Percentiles rank a stretch among this genome's conserved stretches.
Conservation (phyloP, 116 monocot species). For the Cymodocea nodosa region DNA sequence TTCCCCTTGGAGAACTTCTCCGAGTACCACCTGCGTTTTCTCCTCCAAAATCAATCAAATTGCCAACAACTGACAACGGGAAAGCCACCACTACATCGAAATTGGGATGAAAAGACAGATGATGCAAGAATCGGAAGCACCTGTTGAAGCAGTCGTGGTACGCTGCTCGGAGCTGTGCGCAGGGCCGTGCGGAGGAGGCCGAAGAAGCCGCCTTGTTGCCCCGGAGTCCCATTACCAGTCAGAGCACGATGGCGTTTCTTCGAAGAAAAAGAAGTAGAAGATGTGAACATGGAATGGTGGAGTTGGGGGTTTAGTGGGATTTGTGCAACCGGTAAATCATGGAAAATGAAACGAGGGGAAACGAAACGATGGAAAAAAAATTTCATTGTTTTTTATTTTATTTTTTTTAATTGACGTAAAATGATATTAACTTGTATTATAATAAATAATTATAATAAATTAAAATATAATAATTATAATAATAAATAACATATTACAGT, state of each 20-base stretch:
- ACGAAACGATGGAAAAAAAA: no score
- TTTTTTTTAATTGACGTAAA: no score
- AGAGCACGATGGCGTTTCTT: not conserved
- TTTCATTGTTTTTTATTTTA: no score
- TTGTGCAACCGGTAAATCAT: no score
- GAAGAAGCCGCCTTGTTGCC: conserved; percentile 6
- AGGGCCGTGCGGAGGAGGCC: conserved; percentile 28
- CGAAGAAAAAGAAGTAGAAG: no score
- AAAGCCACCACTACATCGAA: conserved; percentile 8
- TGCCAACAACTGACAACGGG: not conserved
- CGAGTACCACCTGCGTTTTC: conserved; percentile 64
- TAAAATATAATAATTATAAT: no score
- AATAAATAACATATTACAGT: no score
- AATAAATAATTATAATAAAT: no score
- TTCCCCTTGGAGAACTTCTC: conserved; percentile 95
- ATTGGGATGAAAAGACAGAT: not conserved
- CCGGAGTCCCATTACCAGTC: conserved; percentile 1
- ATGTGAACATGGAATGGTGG: no score
- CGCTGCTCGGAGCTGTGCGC: conserved; percentile 54
- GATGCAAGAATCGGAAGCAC: conserved; percentile 12
- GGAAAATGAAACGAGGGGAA: no score
- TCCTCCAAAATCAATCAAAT: not conserved
- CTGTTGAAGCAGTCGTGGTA: conserved; percentile 96
- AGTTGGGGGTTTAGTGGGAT: no score
- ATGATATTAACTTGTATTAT: no score